Percentiles rank a stretch among this genome's conserved stretches.
Conservation (phyloP, 805 yeast genomes). For the Ogataea corticis region DNA sequence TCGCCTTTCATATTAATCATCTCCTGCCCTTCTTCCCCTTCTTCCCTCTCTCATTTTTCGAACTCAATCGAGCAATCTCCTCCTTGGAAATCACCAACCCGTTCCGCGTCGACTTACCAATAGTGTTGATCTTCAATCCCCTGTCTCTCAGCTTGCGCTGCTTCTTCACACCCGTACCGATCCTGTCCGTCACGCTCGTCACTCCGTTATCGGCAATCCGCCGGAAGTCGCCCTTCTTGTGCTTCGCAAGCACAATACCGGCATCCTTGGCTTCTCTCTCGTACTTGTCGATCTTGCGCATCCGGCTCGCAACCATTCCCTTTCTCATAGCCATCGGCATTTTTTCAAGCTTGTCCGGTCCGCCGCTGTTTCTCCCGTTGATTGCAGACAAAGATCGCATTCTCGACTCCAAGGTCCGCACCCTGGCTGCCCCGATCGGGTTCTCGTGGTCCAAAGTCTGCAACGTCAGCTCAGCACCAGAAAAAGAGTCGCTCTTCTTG, state of each 20-base stretch:
- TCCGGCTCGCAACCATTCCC: constrained; percentile 69
- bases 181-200: constrained; percentile 48
- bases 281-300: constrained; percentile 50
- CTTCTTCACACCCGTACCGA: constrained; percentile 47
- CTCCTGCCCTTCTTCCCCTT: constrained; percentile 16
- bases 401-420: constrained; percentile 61
- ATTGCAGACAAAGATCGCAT: constrained; percentile 48
- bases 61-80: constrained; percentile 56
- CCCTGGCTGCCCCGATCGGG: constrained; percentile 69
- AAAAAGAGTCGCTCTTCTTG: constrained; percentile 38
- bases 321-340: constrained; percentile 90
- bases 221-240: constrained; percentile 65
- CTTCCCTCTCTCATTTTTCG: constrained; percentile 21
- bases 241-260: constrained; percentile 81
- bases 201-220: constrained; percentile 54
- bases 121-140: constrained; percentile 74
- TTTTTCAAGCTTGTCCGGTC: constrained; percentile 51
- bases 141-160: constrained; percentile 56
- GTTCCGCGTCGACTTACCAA: constrained; percentile 76
- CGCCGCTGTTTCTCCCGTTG: constrained; percentile 40
- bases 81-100: constrained; percentile 70
- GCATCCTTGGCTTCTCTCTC: constrained; percentile 85
- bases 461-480: constrained; percentile 70
- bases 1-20: too few relatives aligned
- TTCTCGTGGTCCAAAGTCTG: constrained; percentile 61